Percentiles rank a stretch among this genome's conserved stretches.
Conservation (phyloP, 225 moss, liverwort and hornwort species). For the Ulota crispa region DNA sequence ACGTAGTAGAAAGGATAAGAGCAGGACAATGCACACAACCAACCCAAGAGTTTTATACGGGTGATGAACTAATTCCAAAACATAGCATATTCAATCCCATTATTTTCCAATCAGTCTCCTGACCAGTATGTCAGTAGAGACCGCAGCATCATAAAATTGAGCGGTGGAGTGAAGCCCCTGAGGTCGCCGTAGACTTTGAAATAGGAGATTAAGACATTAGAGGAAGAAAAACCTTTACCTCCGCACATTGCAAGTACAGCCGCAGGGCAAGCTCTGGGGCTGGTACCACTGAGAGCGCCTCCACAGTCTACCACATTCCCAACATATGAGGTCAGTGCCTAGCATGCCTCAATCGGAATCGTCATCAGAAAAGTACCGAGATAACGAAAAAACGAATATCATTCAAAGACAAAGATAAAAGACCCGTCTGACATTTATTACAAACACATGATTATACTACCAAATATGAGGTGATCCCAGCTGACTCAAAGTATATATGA, state of each 20-base stretch:
- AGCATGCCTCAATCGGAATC: conserved; percentile 1
- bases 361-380: neutral
- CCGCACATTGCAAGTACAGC: conserved; percentile 89
- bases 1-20: neutral
- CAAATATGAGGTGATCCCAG: neutral
- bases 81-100: neutral
- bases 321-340: conserved; percentile 17
- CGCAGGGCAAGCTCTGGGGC: conserved; percentile 86
- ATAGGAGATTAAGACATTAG: neutral
- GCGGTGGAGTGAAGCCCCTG: neutral
- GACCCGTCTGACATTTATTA: neutral
- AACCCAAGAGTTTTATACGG: neutral
- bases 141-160: conserved; percentile 11
- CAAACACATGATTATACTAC: neutral
- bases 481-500: neutral
- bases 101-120: neutral
- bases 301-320: conserved; percentile 70
- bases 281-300: conserved; percentile 85
- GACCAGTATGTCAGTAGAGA: neutral
- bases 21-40: neutral
- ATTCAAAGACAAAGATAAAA: conserved; percentile 3
- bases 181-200: neutral
- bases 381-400: neutral
- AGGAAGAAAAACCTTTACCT: conserved; percentile 50
- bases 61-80: conserved; percentile 5